Evolutionary conservation across 805 yeast species (phyloP).

Genomic region (Nakazawaea holstii): DNA sequence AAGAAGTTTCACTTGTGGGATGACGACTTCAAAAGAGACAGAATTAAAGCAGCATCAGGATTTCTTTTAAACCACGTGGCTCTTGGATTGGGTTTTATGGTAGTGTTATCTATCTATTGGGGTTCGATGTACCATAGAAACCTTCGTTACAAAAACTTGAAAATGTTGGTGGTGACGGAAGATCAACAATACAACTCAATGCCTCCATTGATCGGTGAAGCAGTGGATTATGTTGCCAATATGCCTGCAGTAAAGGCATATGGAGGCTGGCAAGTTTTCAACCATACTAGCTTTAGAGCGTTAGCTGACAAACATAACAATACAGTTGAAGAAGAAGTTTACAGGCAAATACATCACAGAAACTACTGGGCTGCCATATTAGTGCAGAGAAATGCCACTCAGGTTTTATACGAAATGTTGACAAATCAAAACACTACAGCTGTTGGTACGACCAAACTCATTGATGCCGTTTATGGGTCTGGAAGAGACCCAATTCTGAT

Average conservation of each 20-base stretch:
- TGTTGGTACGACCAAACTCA: conserved; percentile 22
- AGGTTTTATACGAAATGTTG: conserved; percentile 33
- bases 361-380: conserved; percentile 61
- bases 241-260: conserved; percentile 11
- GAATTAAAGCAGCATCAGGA: background rate
- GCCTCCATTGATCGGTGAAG: conserved; percentile 25
- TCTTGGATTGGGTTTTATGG: conserved; percentile 1
- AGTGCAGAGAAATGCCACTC: conserved; percentile 43
- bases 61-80: conserved; percentile 3
- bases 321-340: conserved; percentile 31
- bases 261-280: conserved; percentile 33
- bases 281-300: conserved; percentile 22
- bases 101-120: conserved; percentile 44
- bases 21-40: conserved; percentile 3
- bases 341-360: conserved; percentile 43
- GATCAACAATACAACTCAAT: conserved; percentile 21
- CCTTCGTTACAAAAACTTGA: conserved; percentile 26
- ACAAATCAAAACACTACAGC: conserved; percentile 26
- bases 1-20: conserved; percentile 7
- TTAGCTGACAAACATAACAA: conserved; percentile 26
- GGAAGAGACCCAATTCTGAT: conserved; percentile 57
- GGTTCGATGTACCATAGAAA: conserved; percentile 33
- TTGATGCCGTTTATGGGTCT: conserved; percentile 45
- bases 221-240: conserved; percentile 16
- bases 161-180: conserved; percentile 34